Evolutionary conservation across 2,329 filamentous ascomycete genomes (phyloP).

Genomic region (Fusarium lyarnte): DNA sequence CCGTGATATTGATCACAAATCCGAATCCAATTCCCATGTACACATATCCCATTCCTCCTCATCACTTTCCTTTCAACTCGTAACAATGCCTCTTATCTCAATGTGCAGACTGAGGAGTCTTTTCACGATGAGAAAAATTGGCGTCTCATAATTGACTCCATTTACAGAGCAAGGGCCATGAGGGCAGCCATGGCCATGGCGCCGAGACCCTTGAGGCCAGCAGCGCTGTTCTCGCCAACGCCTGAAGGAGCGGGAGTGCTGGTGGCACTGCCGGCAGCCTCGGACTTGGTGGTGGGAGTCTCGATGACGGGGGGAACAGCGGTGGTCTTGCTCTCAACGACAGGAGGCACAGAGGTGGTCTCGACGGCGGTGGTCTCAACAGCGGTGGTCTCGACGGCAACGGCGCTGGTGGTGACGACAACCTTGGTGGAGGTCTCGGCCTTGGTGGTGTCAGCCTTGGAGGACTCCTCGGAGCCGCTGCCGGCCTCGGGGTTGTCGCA

Average conservation of each 20-base stretch:
- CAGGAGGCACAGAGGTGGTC: constrained; percentile 14
- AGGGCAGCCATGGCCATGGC: constrained; percentile 47
- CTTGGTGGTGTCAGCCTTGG: constrained; percentile 6
- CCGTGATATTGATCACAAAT: constrained; percentile 11
- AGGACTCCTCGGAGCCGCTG: constrained; percentile 20
- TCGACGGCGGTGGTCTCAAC: constrained; percentile 7
- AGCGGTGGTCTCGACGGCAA: constrained; percentile 8
- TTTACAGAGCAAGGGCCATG: constrained; percentile 51
- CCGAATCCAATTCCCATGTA: constrained; percentile 6
- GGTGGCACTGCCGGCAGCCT: background rate
- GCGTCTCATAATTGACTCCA: constrained; percentile 4
- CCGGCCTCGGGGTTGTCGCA: constrained; percentile 40
- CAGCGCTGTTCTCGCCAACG: constrained; percentile 45
- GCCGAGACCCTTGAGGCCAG: constrained; percentile 45
- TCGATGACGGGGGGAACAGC: constrained; percentile 19
- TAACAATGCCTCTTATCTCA: constrained; percentile 16
- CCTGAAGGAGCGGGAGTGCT: constrained; percentile 23
- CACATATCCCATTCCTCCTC: constrained; percentile 16
- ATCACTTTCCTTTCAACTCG: constrained; percentile 2
- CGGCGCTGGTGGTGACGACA: background rate
- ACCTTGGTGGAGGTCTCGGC: constrained; percentile 16
- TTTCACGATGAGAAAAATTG: background rate
- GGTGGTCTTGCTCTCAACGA: constrained; percentile 23
- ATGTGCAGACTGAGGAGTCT: background rate
- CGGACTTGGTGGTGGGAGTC: constrained; percentile 17